Conservation (phyloP, 2,329 filamentous ascomycete genomes). For the Aureobasidium melanogenum region DNA sequence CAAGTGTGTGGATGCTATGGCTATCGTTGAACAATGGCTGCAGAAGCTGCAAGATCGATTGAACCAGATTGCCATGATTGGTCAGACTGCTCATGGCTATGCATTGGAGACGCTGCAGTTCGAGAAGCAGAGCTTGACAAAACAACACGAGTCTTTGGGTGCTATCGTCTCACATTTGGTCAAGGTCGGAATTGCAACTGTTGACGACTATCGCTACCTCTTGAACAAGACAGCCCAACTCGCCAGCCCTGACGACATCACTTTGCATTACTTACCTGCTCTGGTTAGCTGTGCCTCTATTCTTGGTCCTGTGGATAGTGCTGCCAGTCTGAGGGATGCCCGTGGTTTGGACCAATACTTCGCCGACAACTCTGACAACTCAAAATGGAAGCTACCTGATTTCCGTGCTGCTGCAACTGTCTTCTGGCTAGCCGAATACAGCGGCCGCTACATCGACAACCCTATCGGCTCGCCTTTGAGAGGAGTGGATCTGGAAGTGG, state of each 20-base stretch:
- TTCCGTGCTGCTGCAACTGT: conserved; percentile 70
- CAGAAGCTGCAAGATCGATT: conserved; percentile 66
- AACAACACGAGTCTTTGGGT: conserved; percentile 82
- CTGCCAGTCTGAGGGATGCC: conserved; percentile 57
- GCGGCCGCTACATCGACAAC: conserved; percentile 75
- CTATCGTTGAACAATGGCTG: conserved; percentile 66
- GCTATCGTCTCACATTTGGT: conserved; percentile 73
- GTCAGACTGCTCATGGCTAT: conserved; percentile 54
- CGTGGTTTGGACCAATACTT: conserved; percentile 62
- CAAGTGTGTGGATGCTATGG: conserved; percentile 69
- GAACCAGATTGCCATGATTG: conserved; percentile 66
- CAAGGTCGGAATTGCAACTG: conserved; percentile 61
- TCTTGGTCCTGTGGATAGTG: conserved; percentile 69
- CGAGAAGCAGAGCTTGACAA: conserved; percentile 68
- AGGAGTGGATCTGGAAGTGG: conserved; percentile 55
- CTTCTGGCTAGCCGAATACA: conserved; percentile 92
- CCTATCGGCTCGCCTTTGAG: conserved; percentile 50
- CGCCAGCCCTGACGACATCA: conserved; percentile 66
- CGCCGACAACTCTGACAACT: conserved; percentile 55
- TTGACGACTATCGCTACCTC: conserved; percentile 65
- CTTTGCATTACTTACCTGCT: conserved; percentile 75
- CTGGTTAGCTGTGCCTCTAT: conserved; percentile 67
- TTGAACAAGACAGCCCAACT: conserved; percentile 58
- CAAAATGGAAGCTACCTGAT: conserved; percentile 62
- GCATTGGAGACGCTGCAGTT: conserved; percentile 70